Conservation (phyloP, 495 filamentous ascomycete genomes). For the Hypoxylon subgilvum region DNA sequence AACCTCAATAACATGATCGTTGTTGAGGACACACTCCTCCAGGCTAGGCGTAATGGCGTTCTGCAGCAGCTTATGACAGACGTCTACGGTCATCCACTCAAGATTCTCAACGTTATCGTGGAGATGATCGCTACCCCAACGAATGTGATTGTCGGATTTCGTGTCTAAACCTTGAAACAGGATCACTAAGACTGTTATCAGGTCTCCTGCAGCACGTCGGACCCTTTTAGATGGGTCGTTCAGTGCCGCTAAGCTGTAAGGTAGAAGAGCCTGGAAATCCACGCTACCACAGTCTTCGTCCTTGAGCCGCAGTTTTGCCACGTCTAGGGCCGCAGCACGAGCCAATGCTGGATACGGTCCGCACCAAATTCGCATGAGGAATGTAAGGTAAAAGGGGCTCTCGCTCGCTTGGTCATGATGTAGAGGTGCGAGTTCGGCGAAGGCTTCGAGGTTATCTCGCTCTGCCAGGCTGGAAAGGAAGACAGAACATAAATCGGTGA, state of each 20-base stretch:
- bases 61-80: slow-evolving; percentile 64
- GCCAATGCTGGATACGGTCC: slow-evolving; percentile 69
- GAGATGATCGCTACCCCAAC: slow-evolving; percentile 49
- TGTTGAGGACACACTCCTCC: slow-evolving; percentile 83
- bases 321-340: slow-evolving; percentile 69
- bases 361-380: slow-evolving; percentile 77
- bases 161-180: slow-evolving; percentile 37
- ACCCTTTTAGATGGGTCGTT: slow-evolving; percentile 75
- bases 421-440: slow-evolving; percentile 65
- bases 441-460: slow-evolving; percentile 56
- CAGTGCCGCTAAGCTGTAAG: slow-evolving; percentile 76
- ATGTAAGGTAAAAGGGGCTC: slow-evolving; percentile 72
- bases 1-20: slow-evolving; percentile 63
- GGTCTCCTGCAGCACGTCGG: slow-evolving; percentile 72
- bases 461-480: slow-evolving; percentile 66
- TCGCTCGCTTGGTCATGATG: slow-evolving; percentile 60
- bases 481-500: slow-evolving; percentile 64
- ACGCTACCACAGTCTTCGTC: slow-evolving; percentile 53
- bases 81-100: slow-evolving; percentile 64
- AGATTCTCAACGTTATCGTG: slow-evolving; percentile 60
- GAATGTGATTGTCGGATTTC: slow-evolving; percentile 16
- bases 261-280: slow-evolving; percentile 78
- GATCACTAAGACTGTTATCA: slow-evolving; percentile 56
- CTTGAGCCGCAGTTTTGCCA: slow-evolving; percentile 60
- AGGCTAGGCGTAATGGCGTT: slow-evolving; percentile 70